A percentile compares a stretch with the other conserved stretches of the same genome.
Evolutionary conservation across 2,329 filamentous ascomycete species (phyloP).

Genomic region (Aureobasidium sp.): DNA sequence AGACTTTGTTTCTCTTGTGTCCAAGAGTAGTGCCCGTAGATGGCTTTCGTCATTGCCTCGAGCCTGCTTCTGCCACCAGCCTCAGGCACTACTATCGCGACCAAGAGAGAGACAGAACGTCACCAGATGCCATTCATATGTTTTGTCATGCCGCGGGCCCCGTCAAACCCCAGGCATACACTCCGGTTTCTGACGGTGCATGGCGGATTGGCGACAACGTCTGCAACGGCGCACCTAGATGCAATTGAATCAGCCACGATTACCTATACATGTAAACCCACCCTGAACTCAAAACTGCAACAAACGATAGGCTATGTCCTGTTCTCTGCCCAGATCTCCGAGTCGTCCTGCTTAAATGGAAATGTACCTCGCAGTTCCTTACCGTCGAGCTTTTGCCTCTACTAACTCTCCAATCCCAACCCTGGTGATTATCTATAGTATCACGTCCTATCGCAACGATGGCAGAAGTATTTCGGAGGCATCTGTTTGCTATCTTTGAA

Average conservation of each 20-base stretch:
- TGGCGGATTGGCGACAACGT: background rate
- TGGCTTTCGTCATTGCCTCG: background rate
- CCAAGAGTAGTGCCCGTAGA: background rate
- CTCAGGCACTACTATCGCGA: background rate
- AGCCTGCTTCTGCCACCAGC: background rate
- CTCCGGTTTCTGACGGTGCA: background rate
- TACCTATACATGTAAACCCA: background rate
- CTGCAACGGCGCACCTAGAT: background rate
- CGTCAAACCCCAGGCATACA: background rate
- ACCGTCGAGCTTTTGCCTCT: background rate
- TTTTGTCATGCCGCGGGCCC: background rate
- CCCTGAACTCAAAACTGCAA: background rate
- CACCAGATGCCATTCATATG: no score
- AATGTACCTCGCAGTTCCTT: background rate
- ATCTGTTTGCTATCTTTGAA: background rate
- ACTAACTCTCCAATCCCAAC: background rate
- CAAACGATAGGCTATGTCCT: background rate
- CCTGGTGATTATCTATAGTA: background rate
- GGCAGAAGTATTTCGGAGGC: background rate
- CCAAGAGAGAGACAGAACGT: background rate
- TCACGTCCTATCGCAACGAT: background rate
- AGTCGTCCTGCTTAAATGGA: background rate
- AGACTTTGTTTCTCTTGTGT: no score
- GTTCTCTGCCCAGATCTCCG: background rate
- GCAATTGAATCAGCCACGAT: background rate